These are phyloP conservation scores for Ceratobasidium sp. DNA, from an alignment of 1,284 basidiomycete species.

Conservation along the genomic window DNA sequence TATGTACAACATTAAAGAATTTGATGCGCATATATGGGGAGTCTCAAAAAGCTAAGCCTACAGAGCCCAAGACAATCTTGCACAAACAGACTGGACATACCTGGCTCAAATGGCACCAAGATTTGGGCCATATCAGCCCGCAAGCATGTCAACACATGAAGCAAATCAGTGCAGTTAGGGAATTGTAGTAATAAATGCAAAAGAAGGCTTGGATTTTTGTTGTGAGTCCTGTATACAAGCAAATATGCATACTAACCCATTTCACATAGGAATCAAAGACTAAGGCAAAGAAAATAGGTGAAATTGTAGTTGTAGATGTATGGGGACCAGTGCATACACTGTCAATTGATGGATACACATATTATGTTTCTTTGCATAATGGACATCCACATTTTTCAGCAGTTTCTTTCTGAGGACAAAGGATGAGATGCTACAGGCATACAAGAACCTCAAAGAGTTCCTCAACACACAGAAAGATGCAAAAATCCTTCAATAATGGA, in stretches of 20 bases:
- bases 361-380: conserved; percentile 54
- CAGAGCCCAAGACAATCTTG: no score
- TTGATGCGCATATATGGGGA: no score
- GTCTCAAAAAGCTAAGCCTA: no score
- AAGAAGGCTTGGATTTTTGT: conserved; percentile 19
- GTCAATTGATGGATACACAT: conserved; percentile 49
- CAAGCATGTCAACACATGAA: no score
- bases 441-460: conserved; percentile 10
- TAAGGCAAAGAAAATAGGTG: conserved; percentile 49
- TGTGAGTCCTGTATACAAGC: conserved; percentile 52
- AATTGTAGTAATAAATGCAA: conserved; percentile 52
- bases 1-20: no score
- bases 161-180: no score
- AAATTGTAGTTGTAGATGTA: conserved; percentile 52
- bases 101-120: no score
- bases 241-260: conserved; percentile 51
- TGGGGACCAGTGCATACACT: conserved; percentile 52
- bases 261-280: conserved; percentile 49
- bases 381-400: conserved; percentile 48
- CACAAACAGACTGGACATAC: no score
- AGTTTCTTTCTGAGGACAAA: conserved; percentile 53
- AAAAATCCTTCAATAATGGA: conserved; percentile 47
- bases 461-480: not conserved
- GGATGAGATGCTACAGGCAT: conserved; percentile 48
- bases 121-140: no score